Evolutionary conservation across 352 stramenopile genomes (phyloP).

Genomic region (Saprolegnia parasitica): DNA sequence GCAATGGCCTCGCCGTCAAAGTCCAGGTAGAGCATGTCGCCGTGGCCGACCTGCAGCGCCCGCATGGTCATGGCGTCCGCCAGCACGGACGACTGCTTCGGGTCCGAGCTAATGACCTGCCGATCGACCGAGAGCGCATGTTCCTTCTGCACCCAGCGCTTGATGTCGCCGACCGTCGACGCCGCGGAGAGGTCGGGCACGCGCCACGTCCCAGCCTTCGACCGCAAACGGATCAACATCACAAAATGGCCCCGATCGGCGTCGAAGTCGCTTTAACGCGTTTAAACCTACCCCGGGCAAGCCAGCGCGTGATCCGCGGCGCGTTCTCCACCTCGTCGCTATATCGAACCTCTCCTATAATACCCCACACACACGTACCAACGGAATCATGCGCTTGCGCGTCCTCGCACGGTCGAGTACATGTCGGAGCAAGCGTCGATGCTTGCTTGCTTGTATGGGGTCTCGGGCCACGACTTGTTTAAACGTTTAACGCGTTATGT

Average conservation of each 20-base stretch:
- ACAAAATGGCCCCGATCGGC: background rate
- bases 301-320: too few species aligned
- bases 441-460: too few species aligned
- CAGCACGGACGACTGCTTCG: constrained; percentile 37
- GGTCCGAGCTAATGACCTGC: constrained; percentile 59
- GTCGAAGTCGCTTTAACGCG: background rate
- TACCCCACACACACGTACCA: too few species aligned
- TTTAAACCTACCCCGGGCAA: background rate
- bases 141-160: constrained; percentile 68
- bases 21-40: constrained; percentile 76
- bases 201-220: constrained; percentile 86
- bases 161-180: constrained; percentile 67
- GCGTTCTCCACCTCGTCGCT: too few species aligned
- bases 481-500: too few species aligned
- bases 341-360: too few species aligned
- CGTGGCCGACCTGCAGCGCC: constrained; percentile 57
- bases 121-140: constrained; percentile 50
- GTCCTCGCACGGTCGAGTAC: too few species aligned
- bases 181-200: constrained; percentile 53
- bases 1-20: constrained; percentile 65
- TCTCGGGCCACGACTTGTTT: too few species aligned
- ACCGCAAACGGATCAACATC: constrained; percentile 82
- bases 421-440: too few species aligned
- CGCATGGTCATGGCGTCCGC: constrained; percentile 53
- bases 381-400: too few species aligned